Percentiles rank a stretch among this genome's conserved stretches.
Conservation (phyloP, 2,329 filamentous ascomycete species). For the Alternaria infectoria region DNA sequence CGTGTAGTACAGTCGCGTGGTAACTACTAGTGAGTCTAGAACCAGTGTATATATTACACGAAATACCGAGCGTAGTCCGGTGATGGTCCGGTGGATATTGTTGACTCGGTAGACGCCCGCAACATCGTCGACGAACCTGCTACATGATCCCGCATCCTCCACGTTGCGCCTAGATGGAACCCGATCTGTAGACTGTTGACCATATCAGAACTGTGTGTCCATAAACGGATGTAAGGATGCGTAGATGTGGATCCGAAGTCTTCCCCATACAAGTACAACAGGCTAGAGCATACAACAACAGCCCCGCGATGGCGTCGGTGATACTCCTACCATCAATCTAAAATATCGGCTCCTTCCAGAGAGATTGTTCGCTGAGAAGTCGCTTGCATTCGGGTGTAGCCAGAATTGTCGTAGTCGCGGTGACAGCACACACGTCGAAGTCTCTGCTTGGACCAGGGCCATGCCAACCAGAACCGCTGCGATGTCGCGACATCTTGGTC, state of each 20-base stretch:
- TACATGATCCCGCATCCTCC: not conserved
- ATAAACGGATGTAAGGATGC: not conserved
- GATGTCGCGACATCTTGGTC: not conserved
- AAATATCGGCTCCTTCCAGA: not conserved
- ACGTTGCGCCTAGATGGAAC: not conserved
- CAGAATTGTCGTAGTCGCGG: not conserved
- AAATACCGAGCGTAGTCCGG: constrained; percentile 1
- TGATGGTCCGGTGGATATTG: constrained; percentile 1
- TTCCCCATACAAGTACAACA: not conserved
- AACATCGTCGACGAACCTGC: not conserved
- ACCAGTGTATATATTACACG: not conserved
- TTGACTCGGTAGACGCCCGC: not conserved
- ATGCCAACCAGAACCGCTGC: not conserved
- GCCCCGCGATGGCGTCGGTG: not conserved
- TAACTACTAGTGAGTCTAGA: not conserved
- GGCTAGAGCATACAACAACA: not conserved
- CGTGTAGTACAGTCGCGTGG: not conserved
- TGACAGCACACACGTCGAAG: not conserved
- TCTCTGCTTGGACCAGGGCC: not conserved
- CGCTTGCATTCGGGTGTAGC: not conserved
- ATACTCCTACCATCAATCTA: not conserved
- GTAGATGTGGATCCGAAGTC: not conserved
- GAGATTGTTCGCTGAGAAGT: not conserved
- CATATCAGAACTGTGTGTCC: not conserved
- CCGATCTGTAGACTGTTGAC: not conserved